Conservation (phyloP, 345 rosid species). For the Citrus trifoliata region DNA sequence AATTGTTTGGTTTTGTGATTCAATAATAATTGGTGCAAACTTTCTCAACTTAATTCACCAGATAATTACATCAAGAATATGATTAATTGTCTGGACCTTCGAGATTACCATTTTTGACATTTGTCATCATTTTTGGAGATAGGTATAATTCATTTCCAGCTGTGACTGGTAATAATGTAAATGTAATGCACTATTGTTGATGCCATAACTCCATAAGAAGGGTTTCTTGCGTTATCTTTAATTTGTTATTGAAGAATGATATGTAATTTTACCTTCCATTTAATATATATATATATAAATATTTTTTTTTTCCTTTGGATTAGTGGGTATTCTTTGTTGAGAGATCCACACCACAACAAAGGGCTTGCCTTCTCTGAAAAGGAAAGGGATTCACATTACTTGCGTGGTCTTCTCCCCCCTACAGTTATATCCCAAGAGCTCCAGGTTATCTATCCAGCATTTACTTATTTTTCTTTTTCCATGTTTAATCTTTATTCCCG, state of each 20-base stretch:
- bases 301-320: neutral
- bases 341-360: slow-evolving; percentile 96
- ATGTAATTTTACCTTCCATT: neutral
- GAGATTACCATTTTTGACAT: neutral
- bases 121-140: neutral
- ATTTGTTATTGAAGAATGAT: neutral
- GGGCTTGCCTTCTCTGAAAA: slow-evolving; percentile 84
- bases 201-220: neutral
- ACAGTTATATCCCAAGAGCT: slow-evolving; percentile 80
- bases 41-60: no score
- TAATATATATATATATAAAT: neutral
- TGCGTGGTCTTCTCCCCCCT: slow-evolving; percentile 95
- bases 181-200: neutral
- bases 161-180: neutral
- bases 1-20: neutral
- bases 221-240: neutral
- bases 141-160: neutral
- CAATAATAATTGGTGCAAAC: neutral
- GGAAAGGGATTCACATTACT: slow-evolving; percentile 89
- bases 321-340: slow-evolving; percentile 90
- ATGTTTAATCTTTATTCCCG: neutral
- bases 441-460: slow-evolving; percentile 46
- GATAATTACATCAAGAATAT: neutral
- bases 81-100: neutral
- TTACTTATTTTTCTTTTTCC: neutral